Conservation (phyloP, 768 basidiomycete genomes). For the Pisolithus orientalis region DNA sequence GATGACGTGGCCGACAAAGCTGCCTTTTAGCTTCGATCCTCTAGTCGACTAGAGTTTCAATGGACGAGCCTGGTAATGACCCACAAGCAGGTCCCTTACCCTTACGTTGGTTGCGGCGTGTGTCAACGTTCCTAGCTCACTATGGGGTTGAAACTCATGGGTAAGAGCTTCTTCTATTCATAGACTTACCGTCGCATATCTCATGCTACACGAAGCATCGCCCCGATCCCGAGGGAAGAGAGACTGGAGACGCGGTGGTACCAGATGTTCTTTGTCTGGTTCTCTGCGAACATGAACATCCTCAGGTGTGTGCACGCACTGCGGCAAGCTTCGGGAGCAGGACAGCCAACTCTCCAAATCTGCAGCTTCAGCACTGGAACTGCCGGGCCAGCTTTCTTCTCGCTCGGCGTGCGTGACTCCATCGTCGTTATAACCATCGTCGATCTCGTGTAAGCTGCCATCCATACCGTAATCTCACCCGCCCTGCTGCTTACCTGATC, state of each 20-base stretch:
- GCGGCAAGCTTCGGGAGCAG: neutral
- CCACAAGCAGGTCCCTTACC: neutral
- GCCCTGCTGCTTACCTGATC: constrained; percentile 1
- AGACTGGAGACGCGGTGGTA: constrained; percentile 36
- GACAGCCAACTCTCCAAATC: neutral
- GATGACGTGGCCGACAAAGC: too few relatives aligned
- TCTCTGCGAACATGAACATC: constrained; percentile 41
- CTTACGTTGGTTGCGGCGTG: constrained; percentile 12
- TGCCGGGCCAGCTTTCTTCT: constrained; percentile 44
- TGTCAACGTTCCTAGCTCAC: constrained; percentile 24
- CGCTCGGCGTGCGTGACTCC: constrained; percentile 38
- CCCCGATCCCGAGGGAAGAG: constrained; percentile 31
- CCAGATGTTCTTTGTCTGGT: constrained; percentile 49
- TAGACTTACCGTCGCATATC: neutral
- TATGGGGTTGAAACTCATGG: constrained; percentile 39
- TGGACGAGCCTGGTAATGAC: neutral
- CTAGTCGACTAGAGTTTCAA: neutral
- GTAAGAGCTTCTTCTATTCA: constrained; percentile 14
- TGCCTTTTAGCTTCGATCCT: too few relatives aligned
- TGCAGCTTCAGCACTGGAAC: constrained; percentile 43
- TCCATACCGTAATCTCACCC: neutral
- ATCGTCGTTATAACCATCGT: constrained; percentile 35
- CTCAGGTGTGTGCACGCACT: constrained; percentile 27
- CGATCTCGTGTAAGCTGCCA: constrained; percentile 36
- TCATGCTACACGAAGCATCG: constrained; percentile 23